Conservation (phyloP, 306 rosid genomes). For the Cicer arietinum region DNA sequence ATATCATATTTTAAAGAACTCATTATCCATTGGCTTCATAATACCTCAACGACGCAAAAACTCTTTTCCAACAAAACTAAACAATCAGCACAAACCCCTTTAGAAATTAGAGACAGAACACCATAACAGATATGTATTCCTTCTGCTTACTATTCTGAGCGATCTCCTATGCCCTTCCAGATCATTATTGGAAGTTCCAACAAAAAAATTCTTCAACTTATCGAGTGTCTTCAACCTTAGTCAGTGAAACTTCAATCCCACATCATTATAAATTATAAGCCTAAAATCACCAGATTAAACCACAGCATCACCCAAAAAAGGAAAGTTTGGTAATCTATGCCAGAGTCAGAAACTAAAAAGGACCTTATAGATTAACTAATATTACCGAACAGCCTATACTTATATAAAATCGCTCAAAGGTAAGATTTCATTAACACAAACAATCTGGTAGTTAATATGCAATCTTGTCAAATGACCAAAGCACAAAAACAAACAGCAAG, state of each 20-base stretch:
- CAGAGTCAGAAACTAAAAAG: constrained; percentile 11
- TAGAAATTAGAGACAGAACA: no score
- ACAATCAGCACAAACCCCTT: no score
- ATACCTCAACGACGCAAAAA: no score
- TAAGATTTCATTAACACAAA: constrained; percentile 26
- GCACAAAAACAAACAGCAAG: constrained; percentile 34
- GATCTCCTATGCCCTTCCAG: no score
- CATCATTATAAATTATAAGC: not conserved
- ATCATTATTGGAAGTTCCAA: no score
- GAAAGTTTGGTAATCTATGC: not conserved
- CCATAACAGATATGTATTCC: no score
- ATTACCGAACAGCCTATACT: constrained; percentile 12
- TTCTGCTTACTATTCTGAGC: no score
- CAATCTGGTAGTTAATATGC: constrained; percentile 25
- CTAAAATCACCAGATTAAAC: constrained; percentile 6
- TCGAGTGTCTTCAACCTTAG: no score
- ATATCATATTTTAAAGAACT: no score
- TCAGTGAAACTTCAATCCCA: not conserved
- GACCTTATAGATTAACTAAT: constrained; percentile 19
- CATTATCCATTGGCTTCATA: no score
- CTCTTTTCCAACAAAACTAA: no score
- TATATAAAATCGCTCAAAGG: not conserved
- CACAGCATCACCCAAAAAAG: constrained; percentile 14
- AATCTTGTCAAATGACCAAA: constrained; percentile 32
- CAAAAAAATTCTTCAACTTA: no score